Evolutionary conservation across 768 basidiomycete species (phyloP).

Genomic region (Collybia mongolica): DNA sequence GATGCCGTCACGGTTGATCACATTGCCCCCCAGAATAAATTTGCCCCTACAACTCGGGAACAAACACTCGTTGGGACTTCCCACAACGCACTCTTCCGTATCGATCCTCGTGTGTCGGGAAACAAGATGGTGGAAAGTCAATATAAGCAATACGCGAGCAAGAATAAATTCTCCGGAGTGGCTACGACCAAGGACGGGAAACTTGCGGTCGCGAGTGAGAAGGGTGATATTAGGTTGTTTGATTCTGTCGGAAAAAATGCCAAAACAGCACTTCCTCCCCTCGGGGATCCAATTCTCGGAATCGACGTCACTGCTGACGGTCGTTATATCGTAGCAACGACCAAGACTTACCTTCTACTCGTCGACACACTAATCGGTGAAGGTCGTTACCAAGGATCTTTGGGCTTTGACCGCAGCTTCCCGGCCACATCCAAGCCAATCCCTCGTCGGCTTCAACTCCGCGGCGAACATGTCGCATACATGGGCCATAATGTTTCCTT

Average conservation of each 20-base stretch:
- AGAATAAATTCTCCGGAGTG: constrained; percentile 94
- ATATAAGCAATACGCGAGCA: constrained; percentile 93
- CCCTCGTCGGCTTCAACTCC: constrained; percentile 83
- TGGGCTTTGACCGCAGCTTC: constrained; percentile 95
- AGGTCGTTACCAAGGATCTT: constrained; percentile 75
- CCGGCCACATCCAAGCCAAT: constrained; percentile 92
- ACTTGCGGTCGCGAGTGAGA: constrained; percentile 92
- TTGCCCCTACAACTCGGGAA: constrained; percentile 88
- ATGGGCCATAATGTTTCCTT: constrained; percentile 88
- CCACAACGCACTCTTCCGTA: constrained; percentile 94
- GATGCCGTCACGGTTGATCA: constrained; percentile 84
- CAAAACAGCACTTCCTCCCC: constrained; percentile 93
- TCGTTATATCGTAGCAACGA: constrained; percentile 94
- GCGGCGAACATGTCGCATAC: constrained; percentile 89
- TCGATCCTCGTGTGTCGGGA: constrained; percentile 93
- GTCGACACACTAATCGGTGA: constrained; percentile 96
- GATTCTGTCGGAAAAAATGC: constrained; percentile 98
- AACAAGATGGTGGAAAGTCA: constrained; percentile 92
- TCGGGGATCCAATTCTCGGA: constrained; percentile 94
- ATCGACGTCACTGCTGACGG: constrained; percentile 94
- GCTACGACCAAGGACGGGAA: constrained; percentile 85
- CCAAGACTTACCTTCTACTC: constrained; percentile 88
- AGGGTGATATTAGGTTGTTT: constrained; percentile 94
- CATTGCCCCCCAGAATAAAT: constrained; percentile 92
- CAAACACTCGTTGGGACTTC: constrained; percentile 94